Evolutionary conservation across 2,329 filamentous ascomycete genomes (phyloP).

Genomic region (Stagonosporopsis cucurbitacearum): DNA sequence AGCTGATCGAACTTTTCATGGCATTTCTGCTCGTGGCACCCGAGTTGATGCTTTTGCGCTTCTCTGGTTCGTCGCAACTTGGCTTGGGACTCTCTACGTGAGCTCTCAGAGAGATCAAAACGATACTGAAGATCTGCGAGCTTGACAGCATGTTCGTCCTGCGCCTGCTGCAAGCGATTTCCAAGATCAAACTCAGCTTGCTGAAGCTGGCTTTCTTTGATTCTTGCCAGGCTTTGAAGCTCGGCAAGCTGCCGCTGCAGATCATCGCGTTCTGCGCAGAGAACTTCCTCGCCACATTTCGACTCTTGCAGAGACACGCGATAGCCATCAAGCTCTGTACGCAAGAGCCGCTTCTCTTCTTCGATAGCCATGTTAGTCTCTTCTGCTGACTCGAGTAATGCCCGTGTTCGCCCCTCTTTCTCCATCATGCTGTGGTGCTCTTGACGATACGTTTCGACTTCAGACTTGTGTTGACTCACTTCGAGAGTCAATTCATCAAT

Average conservation of each 20-base stretch:
- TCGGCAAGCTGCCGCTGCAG: slow-evolving; percentile 21
- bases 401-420: background rate
- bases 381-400: background rate
- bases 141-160: slow-evolving; percentile 1
- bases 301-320: slow-evolving; percentile 16
- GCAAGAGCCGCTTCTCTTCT: slow-evolving; percentile 22
- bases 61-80: slow-evolving; percentile 17
- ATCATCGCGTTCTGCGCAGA: slow-evolving; percentile 14
- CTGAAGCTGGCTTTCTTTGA: slow-evolving; percentile 12
- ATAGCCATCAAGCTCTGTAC: slow-evolving; percentile 14
- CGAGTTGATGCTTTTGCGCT: slow-evolving; percentile 22
- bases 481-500: slow-evolving; percentile 6
- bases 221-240: slow-evolving; percentile 12
- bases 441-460: slow-evolving; percentile 18
- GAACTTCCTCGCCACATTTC: slow-evolving; percentile 11
- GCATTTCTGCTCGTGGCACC: slow-evolving; percentile 19
- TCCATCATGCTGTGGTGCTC: slow-evolving; percentile 17
- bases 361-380: background rate
- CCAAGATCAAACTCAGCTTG: background rate
- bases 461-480: slow-evolving; percentile 15
- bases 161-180: background rate
- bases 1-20: slow-evolving; percentile 13
- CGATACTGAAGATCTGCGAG: slow-evolving; percentile 17
- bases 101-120: slow-evolving; percentile 17
- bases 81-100: slow-evolving; percentile 25